Percentiles rank a stretch among this genome's conserved stretches.
Conservation (phyloP, 768 basidiomycete species). For the Pisolithus albus region DNA sequence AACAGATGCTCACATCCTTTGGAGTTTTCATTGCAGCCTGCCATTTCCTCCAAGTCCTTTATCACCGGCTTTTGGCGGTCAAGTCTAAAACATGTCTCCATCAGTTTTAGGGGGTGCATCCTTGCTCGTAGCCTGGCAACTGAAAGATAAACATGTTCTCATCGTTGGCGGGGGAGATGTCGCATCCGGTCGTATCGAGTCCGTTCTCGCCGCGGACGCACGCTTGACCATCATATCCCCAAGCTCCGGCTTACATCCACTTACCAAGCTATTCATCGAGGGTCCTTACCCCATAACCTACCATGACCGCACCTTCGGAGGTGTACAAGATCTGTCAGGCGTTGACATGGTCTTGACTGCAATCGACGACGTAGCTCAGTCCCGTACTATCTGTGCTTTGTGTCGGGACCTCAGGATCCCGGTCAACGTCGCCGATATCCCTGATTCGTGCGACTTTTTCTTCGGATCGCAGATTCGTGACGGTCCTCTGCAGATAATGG, state of each 20-base stretch:
- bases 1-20: too few species aligned
- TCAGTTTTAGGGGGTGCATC: constrained; percentile 51
- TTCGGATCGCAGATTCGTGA: constrained; percentile 91
- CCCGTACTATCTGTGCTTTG: constrained; percentile 62
- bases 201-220: constrained; percentile 77
- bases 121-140: constrained; percentile 90
- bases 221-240: constrained; percentile 75
- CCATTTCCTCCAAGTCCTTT: background rate
- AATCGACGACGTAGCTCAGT: constrained; percentile 74
- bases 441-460: constrained; percentile 94
- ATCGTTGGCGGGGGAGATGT: constrained; percentile 93
- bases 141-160: constrained; percentile 75
- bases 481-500: constrained; percentile 91
- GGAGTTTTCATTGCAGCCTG: too few species aligned
- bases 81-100: background rate
- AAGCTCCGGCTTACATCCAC: constrained; percentile 51
- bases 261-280: constrained; percentile 48
- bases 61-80: constrained; percentile 1
- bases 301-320: constrained; percentile 60
- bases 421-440: constrained; percentile 95
- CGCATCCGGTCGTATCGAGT: constrained; percentile 81
- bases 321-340: constrained; percentile 56
- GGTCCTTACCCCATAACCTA: constrained; percentile 49
- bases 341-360: constrained; percentile 89
- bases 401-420: constrained; percentile 69